Conservation (phyloP, 768 basidiomycete genomes). For the Lactifluus volemus region DNA sequence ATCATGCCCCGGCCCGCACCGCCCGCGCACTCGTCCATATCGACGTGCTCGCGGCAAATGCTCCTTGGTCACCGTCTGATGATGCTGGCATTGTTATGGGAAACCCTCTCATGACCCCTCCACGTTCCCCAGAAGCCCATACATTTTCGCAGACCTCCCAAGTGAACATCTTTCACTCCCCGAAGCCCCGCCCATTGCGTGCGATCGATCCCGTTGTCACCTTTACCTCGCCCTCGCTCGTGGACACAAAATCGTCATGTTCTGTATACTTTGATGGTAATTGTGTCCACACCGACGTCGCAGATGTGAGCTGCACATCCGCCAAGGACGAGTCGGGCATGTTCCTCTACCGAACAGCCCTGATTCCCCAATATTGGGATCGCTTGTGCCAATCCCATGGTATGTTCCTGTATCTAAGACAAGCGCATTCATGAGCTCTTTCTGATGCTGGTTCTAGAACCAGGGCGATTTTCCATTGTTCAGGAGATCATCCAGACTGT, state of each 20-base stretch:
- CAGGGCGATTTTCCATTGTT: conserved; percentile 54
- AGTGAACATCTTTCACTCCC: conserved; percentile 22
- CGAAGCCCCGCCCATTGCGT: conserved; percentile 41
- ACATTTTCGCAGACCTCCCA: conserved; percentile 10
- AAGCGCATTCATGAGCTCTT: not conserved
- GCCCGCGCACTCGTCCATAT: conserved; percentile 27
- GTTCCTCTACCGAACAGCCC: conserved; percentile 48
- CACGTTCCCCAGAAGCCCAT: conserved; percentile 15
- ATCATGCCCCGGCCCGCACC: conserved; percentile 22
- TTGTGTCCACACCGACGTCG: conserved; percentile 44
- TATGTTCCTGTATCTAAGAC: conserved; percentile 25
- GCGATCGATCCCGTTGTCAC: conserved; percentile 63
- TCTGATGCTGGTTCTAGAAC: conserved; percentile 37
- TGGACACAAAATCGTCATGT: conserved; percentile 48
- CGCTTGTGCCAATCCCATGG: conserved; percentile 47
- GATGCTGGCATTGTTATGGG: conserved; percentile 15
- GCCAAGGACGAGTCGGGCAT: conserved; percentile 9
- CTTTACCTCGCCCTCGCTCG: conserved; percentile 40
- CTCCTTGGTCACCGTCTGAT: conserved; percentile 19
- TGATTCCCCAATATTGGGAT: conserved; percentile 61
- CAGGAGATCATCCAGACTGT: conserved; percentile 43
- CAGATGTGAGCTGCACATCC: conserved; percentile 18
- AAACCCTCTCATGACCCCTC: conserved; percentile 15
- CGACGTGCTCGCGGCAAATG: conserved; percentile 17
- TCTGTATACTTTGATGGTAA: conserved; percentile 42